Evolutionary conservation across 495 filamentous ascomycete genomes (phyloP).

Genomic region (Friedmanniomyces endolithicus): DNA sequence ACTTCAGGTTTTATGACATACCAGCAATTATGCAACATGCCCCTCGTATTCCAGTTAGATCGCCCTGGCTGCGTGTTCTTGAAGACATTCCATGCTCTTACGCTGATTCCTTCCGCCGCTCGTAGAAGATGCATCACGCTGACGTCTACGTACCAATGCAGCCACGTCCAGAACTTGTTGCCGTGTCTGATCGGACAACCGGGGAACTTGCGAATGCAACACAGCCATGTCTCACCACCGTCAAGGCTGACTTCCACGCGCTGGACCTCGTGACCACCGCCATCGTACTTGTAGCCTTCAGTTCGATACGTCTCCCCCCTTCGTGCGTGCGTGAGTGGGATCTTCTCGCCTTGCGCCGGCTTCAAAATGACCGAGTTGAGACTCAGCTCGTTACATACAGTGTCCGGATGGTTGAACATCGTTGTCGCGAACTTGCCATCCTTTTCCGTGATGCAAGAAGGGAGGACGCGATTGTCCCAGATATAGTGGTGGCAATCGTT

Average conservation of each 20-base stretch:
- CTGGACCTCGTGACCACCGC: conserved; percentile 28
- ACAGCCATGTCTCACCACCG: conserved; percentile 14
- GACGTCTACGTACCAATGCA: conserved; percentile 17
- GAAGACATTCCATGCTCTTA: conserved; percentile 14
- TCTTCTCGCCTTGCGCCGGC: conserved; percentile 25
- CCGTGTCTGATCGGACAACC: conserved; percentile 16
- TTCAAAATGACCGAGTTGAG: conserved; percentile 12
- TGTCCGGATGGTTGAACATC: conserved; percentile 17
- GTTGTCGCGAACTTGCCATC: conserved; percentile 22
- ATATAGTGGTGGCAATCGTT: conserved; percentile 28
- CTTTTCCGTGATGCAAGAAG: conserved; percentile 19
- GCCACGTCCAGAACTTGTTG: conserved; percentile 18
- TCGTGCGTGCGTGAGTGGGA: conserved; percentile 16
- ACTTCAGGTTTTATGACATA: conserved; percentile 25
- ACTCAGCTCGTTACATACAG: conserved; percentile 17
- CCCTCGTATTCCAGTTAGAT: conserved; percentile 14
- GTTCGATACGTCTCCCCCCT: conserved; percentile 24
- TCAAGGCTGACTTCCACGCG: conserved; percentile 15
- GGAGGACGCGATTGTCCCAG: conserved; percentile 27
- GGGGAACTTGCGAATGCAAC: conserved; percentile 16
- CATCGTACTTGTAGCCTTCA: conserved; percentile 47
- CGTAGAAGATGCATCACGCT: conserved; percentile 3
- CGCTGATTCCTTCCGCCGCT: conserved; percentile 3
- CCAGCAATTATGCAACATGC: conserved; percentile 33
- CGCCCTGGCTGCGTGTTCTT: conserved; percentile 15